Percentiles rank a stretch among this genome's conserved stretches.
These are phyloP conservation scores for Inga oerstediana DNA, from an alignment of 306 rosid genomes.

Conservation along the genomic window DNA sequence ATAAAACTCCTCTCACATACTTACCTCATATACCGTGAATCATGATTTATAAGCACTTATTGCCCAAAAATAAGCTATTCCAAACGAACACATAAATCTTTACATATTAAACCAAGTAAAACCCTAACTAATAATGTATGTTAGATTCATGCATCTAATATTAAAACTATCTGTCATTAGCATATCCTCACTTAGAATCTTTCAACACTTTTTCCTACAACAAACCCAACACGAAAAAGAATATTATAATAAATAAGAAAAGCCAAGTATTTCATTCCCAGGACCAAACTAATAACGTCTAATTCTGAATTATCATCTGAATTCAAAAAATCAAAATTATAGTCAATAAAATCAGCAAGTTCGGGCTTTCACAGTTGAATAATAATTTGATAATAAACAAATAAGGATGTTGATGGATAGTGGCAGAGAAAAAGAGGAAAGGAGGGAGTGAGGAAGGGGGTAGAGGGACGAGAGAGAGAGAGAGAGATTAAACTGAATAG, in stretches of 20 bases:
- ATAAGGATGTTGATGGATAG: background rate
- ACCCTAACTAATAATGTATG: background rate
- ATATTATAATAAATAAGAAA: background rate
- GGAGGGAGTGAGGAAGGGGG: background rate
- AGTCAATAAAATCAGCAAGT: slow-evolving; percentile 1
- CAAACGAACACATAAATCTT: too few relatives aligned
- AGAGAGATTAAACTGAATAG: background rate
- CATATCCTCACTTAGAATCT: background rate
- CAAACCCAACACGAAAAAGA: background rate
- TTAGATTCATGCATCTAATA: background rate
- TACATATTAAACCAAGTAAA: background rate
- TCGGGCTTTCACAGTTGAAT: background rate
- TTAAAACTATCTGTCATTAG: background rate
- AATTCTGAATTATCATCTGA: background rate
- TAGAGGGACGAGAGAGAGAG: background rate
- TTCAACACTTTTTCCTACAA: background rate
- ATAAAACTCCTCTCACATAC: too few relatives aligned
- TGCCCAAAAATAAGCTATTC: too few relatives aligned
- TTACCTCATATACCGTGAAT: too few relatives aligned
- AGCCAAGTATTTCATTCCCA: background rate
- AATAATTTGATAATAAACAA: slow-evolving; percentile 8
- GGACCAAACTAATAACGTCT: background rate
- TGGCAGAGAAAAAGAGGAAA: background rate
- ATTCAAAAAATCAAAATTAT: background rate
- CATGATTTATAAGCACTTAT: too few relatives aligned